phyloP scores from a whole-genome alignment of 805 yeast species.

The Pichia ethanolica region DNA sequence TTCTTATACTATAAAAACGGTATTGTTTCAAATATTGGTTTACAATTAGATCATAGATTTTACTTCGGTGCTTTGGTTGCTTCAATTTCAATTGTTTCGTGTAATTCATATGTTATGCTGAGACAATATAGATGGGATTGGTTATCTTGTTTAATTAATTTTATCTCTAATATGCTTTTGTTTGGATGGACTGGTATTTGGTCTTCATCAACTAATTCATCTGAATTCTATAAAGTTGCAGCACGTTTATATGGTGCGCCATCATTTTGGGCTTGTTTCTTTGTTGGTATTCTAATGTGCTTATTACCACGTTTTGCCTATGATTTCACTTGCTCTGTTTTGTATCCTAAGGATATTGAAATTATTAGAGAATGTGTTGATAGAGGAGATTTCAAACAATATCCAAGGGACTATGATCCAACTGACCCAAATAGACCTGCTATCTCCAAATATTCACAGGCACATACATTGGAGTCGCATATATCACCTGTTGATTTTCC shows the following conservation, averaged over 20 bases:
- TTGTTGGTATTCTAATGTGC: constrained; percentile 57
- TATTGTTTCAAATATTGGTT: constrained; percentile 36
- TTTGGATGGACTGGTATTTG: constrained; percentile 79
- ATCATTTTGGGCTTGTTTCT: constrained; percentile 59
- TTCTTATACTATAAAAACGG: constrained; percentile 38
- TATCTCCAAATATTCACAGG: constrained; percentile 38
- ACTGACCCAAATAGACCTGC: constrained; percentile 64
- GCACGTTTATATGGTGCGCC: constrained; percentile 55
- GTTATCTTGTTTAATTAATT: constrained; percentile 49
- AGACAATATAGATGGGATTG: constrained; percentile 82
- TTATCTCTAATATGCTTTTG: constrained; percentile 50
- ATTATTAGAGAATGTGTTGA: constrained; percentile 64
- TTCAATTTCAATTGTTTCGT: constrained; percentile 56
- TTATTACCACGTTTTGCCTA: constrained; percentile 59
- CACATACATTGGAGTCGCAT: constrained; percentile 25
- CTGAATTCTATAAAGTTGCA: constrained; percentile 62
- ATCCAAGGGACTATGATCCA: constrained; percentile 67
- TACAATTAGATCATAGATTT: constrained; percentile 62
- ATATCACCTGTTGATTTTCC: constrained; percentile 12
- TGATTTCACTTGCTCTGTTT: constrained; percentile 47
- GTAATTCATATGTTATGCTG: constrained; percentile 56
- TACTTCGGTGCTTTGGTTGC: constrained; percentile 65
- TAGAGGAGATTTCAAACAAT: constrained; percentile 59
- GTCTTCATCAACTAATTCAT: constrained; percentile 46
- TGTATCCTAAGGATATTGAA: constrained; percentile 60